Conservation (phyloP, 2,329 filamentous ascomycete species). For the Penicillium sp. region DNA sequence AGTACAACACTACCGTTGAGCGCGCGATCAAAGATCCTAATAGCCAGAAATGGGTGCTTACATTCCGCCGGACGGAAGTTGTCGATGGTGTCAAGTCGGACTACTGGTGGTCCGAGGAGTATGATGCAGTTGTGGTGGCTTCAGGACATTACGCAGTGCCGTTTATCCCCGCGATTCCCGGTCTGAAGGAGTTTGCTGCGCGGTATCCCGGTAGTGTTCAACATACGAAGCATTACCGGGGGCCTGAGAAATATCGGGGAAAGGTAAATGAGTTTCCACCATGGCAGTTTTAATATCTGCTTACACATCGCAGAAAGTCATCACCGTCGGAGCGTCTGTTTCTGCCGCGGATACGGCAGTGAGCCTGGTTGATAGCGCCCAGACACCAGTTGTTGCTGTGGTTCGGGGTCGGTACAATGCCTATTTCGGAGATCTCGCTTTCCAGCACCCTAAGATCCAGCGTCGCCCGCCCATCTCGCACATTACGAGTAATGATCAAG, state of each 20-base stretch:
- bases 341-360: slow-evolving; percentile 62
- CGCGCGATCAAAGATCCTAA: slow-evolving; percentile 49
- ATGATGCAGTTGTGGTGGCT: slow-evolving; percentile 61
- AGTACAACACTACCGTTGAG: slow-evolving; percentile 60
- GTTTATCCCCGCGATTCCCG: slow-evolving; percentile 45
- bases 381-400: slow-evolving; percentile 52
- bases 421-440: slow-evolving; percentile 60
- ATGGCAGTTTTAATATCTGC: neutral
- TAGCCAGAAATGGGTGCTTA: slow-evolving; percentile 52
- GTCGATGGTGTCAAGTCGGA: slow-evolving; percentile 38
- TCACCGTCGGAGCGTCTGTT: slow-evolving; percentile 63
- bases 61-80: slow-evolving; percentile 43
- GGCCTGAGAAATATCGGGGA: slow-evolving; percentile 37
- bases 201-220: slow-evolving; percentile 37
- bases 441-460: slow-evolving; percentile 53
- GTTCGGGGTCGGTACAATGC: slow-evolving; percentile 52
- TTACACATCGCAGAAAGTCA: slow-evolving; percentile 46
- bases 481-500: slow-evolving; percentile 38
- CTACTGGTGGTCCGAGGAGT: slow-evolving; percentile 62
- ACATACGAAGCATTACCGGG: slow-evolving; percentile 43
- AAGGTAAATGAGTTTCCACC: slow-evolving; percentile 22
- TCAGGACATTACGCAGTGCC: slow-evolving; percentile 61
- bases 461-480: slow-evolving; percentile 27
- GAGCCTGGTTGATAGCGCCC: slow-evolving; percentile 48
- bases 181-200: slow-evolving; percentile 39